phyloP scores from a whole-genome alignment of 768 basidiomycete species.

The Rhizopogon vinicolor region DNA sequence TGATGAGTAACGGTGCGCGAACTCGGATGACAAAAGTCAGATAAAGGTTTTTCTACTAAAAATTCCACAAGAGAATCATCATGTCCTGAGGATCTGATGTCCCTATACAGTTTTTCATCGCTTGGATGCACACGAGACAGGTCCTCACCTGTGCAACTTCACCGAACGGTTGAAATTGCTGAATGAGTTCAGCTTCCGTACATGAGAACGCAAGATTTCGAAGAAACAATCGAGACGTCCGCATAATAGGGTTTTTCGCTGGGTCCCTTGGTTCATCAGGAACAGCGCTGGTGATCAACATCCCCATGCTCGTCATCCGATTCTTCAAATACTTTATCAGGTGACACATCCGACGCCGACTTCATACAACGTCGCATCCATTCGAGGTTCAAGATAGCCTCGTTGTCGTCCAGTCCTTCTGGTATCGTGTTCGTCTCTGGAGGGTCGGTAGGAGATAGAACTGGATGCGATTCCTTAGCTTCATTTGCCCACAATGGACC shows the following conservation, averaged over 20 bases:
- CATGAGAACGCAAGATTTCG: conserved; percentile 94
- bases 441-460: not conserved
- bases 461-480: conserved; percentile 25
- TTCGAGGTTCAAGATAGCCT: conserved; percentile 59
- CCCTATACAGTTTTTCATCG: conserved; percentile 51
- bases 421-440: not conserved
- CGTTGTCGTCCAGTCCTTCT: conserved; percentile 13
- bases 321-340: conserved; percentile 54
- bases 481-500: conserved; percentile 27
- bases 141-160: conserved; percentile 71
- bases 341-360: conserved; percentile 28
- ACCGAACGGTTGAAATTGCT: conserved; percentile 67
- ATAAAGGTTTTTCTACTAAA: conserved; percentile 48
- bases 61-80: conserved; percentile 41
- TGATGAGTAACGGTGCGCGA: not conserved
- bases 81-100: conserved; percentile 50
- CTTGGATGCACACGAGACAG: conserved; percentile 23
- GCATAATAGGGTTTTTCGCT: conserved; percentile 49
- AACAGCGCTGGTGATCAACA: conserved; percentile 1
- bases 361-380: conserved; percentile 70
- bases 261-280: conserved; percentile 24
- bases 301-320: conserved; percentile 49
- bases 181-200: conserved; percentile 62
- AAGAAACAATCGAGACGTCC: conserved; percentile 80
- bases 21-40: conserved; percentile 22